Evolutionary conservation across 2,329 filamentous ascomycete species (phyloP).

Genomic region (Colletotrichum navitas): DNA sequence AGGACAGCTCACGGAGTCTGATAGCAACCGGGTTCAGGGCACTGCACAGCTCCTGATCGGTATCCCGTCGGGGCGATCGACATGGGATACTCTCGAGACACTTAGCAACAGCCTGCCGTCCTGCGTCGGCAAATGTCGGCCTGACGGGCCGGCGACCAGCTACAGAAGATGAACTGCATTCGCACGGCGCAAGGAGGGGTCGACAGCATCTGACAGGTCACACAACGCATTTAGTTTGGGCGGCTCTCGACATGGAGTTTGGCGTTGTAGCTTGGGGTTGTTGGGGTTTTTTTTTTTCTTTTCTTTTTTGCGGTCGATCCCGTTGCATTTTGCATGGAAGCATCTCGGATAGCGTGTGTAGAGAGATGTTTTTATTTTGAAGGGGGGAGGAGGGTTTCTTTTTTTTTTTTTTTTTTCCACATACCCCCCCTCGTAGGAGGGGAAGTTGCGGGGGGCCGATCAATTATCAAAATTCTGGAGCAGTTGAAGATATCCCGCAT

Average conservation of each 20-base stretch:
- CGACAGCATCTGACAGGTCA: conserved; percentile 28
- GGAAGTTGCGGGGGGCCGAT: neutral
- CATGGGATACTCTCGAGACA: conserved; percentile 22
- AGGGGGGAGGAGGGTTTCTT: too few species aligned
- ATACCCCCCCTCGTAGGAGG: neutral
- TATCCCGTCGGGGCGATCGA: conserved; percentile 19
- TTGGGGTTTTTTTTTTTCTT: too few species aligned
- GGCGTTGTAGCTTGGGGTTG: neutral
- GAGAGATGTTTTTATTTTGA: too few species aligned
- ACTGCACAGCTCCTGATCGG: conserved; percentile 60
- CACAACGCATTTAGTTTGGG: conserved; percentile 23
- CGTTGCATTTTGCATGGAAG: neutral
- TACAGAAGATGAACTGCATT: conserved; percentile 29
- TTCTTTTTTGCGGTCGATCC: neutral
- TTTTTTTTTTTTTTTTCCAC: neutral
- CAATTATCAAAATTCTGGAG: conserved; percentile 14
- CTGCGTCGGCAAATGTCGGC: conserved; percentile 33
- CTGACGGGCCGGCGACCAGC: conserved; percentile 29
- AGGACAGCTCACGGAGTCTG: conserved; percentile 68
- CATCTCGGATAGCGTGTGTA: conserved; percentile 11
- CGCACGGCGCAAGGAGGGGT: conserved; percentile 26
- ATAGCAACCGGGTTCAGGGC: conserved; percentile 70
- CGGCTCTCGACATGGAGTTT: conserved; percentile 7
- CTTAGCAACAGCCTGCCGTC: conserved; percentile 31
- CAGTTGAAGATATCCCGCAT: conserved; percentile 36